A percentile compares a stretch with the other conserved stretches of the same genome.
Evolutionary conservation across 306 rosid species (phyloP).

Genomic region (Castanea sativa): DNA sequence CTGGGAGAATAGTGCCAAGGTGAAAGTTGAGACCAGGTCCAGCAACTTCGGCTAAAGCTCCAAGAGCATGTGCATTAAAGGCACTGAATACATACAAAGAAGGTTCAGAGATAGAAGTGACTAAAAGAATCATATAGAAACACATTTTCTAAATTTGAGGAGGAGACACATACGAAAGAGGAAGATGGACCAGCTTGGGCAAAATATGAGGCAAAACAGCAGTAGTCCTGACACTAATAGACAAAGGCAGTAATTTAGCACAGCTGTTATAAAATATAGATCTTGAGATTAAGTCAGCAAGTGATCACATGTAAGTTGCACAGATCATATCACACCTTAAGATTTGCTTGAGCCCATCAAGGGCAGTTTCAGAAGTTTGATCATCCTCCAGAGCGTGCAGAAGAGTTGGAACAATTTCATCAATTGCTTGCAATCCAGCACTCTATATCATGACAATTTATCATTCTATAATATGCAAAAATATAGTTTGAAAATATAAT

Average conservation of each 20-base stretch:
- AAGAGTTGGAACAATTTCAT: constrained; percentile 94
- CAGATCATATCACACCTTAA: constrained; percentile 51
- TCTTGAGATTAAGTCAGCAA: constrained; percentile 4
- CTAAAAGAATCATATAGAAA: constrained; percentile 10
- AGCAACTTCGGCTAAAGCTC: constrained; percentile 97
- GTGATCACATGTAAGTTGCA: neutral
- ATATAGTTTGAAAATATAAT: neutral
- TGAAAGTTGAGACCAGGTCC: constrained; percentile 85
- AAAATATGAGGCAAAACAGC: constrained; percentile 94
- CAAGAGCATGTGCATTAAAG: constrained; percentile 93
- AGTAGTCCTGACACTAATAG: constrained; percentile 75
- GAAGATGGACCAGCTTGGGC: constrained; percentile 91
- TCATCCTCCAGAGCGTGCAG: constrained; percentile 93
- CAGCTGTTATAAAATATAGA: neutral
- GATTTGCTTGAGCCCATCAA: constrained; percentile 97
- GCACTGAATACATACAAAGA: constrained; percentile 54
- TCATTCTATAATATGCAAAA: neutral
- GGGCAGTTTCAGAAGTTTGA: constrained; percentile 89
- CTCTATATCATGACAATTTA: constrained; percentile 45
- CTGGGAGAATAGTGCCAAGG: constrained; percentile 87
- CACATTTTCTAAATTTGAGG: constrained; percentile 9
- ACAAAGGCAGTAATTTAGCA: constrained; percentile 25
- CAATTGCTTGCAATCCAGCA: constrained; percentile 99
- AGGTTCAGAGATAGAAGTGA: neutral
- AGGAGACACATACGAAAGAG: constrained; percentile 68